Conservation (phyloP, 768 basidiomycete genomes). For the Xanthoconium stramineum region DNA sequence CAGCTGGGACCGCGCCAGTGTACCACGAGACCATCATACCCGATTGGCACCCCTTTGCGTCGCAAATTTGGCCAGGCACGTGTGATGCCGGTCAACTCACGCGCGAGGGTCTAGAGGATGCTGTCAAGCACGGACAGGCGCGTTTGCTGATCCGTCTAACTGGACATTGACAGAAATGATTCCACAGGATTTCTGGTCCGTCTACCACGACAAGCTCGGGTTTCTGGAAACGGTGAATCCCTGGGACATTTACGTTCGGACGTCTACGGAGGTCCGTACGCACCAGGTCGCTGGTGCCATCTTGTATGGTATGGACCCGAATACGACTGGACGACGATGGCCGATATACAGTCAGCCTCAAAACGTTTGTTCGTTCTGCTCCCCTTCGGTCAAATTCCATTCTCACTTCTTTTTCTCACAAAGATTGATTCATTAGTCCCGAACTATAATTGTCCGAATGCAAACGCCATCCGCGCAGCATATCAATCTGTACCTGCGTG, state of each 20-base stretch:
- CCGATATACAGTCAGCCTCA: conserved; percentile 41
- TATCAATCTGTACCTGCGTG: conserved; percentile 45
- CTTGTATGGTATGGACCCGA: conserved; percentile 44
- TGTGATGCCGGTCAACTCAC: conserved; percentile 50
- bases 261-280: conserved; percentile 45
- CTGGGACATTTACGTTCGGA: conserved; percentile 41
- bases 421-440: conserved; percentile 50
- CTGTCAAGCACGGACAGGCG: conserved; percentile 40
- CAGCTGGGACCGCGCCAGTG: conserved; percentile 34
- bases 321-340: conserved; percentile 31
- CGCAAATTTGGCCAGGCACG: conserved; percentile 45
- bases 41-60: conserved; percentile 42
- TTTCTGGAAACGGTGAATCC: conserved; percentile 36
- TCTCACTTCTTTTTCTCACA: neutral
- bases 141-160: neutral
- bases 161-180: neutral
- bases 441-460: conserved; percentile 42
- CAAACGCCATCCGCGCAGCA: conserved; percentile 36
- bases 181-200: conserved; percentile 45
- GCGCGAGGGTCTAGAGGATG: conserved; percentile 40
- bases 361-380: conserved; percentile 29
- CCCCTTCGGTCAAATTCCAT: neutral
- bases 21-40: conserved; percentile 40
- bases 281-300: conserved; percentile 46
- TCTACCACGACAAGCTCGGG: conserved; percentile 37